phyloP scores from a whole-genome alignment of 768 basidiomycete species.

The Clitopilus hobsonii region DNA sequence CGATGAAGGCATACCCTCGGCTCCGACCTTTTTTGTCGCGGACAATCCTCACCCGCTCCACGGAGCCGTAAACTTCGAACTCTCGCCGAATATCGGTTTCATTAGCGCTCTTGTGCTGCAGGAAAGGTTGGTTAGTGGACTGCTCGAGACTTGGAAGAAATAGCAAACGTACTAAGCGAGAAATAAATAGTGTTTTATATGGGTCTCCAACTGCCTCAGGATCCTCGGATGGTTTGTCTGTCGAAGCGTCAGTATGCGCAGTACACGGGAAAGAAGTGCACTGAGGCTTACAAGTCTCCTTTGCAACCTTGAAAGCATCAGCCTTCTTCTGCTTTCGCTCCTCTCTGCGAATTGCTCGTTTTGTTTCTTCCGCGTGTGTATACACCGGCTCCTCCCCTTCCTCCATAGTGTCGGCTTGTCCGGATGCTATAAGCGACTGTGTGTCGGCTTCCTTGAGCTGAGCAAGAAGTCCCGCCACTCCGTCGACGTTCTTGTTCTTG shows the following conservation, averaged over 20 bases:
- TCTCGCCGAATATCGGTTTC: slow-evolving; percentile 91
- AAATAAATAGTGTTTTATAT: slow-evolving; percentile 97
- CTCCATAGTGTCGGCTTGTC: slow-evolving; percentile 65
- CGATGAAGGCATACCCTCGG: slow-evolving; percentile 93
- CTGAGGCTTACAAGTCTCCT: slow-evolving; percentile 71
- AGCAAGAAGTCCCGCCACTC: slow-evolving; percentile 72
- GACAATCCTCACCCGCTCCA: slow-evolving; percentile 92
- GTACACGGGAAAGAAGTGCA: not conserved
- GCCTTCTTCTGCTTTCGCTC: slow-evolving; percentile 72
- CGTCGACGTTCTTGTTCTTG: slow-evolving; percentile 60
- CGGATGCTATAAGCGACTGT: slow-evolving; percentile 54
- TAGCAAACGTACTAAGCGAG: slow-evolving; percentile 61
- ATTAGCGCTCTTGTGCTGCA: slow-evolving; percentile 85
- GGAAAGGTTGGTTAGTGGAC: slow-evolving; percentile 4
- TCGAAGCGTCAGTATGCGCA: slow-evolving; percentile 9
- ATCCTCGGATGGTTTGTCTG: slow-evolving; percentile 94
- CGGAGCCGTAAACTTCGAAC: slow-evolving; percentile 92
- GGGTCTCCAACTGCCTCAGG: slow-evolving; percentile 90
- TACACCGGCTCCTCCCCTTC: slow-evolving; percentile 81
- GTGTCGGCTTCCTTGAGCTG: slow-evolving; percentile 77
- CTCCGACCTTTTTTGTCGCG: slow-evolving; percentile 85
- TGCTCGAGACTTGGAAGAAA: slow-evolving; percentile 11
- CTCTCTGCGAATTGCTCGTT: slow-evolving; percentile 72
- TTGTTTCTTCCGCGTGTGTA: slow-evolving; percentile 80
- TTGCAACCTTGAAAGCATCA: slow-evolving; percentile 75